Conservation (phyloP, 495 filamentous ascomycete species). For the Entonaema liquescens region DNA sequence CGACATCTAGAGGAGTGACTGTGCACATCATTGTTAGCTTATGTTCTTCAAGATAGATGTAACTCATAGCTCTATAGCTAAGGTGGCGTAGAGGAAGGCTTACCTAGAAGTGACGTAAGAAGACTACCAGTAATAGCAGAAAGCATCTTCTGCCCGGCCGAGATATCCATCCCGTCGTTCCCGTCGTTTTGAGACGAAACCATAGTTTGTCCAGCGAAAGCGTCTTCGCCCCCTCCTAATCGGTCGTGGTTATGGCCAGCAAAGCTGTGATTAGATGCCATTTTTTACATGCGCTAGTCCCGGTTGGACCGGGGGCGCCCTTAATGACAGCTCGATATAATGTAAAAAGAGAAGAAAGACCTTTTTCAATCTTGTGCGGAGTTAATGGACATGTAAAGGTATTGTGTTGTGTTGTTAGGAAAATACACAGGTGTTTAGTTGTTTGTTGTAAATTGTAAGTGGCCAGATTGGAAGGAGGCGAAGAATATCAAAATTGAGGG, state of each 20-base stretch:
- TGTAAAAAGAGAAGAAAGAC: not conserved
- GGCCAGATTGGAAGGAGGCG: conserved; percentile 14
- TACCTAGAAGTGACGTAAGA: conserved; percentile 89
- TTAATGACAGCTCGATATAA: conserved; percentile 18
- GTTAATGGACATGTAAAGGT: not conserved
- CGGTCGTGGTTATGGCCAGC: conserved; percentile 42
- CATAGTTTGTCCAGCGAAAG: conserved; percentile 42
- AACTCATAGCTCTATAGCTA: not conserved
- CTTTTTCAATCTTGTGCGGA: not conserved
- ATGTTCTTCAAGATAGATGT: not conserved
- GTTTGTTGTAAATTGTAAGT: not conserved
- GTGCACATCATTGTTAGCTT: conserved; percentile 33
- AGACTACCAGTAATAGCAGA: conserved; percentile 91
- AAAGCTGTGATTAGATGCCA: conserved; percentile 35
- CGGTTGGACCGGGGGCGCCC: conserved; percentile 40
- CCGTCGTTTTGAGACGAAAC: conserved; percentile 47
- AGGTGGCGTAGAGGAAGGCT: conserved; percentile 32
- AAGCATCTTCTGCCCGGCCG: conserved; percentile 87
- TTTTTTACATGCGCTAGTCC: conserved; percentile 33
- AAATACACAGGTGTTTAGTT: conserved; percentile 1
- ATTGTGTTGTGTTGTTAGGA: not conserved
- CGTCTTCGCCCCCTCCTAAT: conserved; percentile 36
- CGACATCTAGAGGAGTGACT: conserved; percentile 98
- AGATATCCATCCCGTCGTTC: conserved; percentile 66
- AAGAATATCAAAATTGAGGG: not conserved